A percentile compares a stretch with the other conserved stretches of the same genome.
These are phyloP conservation scores for Castanea crenata DNA, from an alignment of 306 rosid species.

Conservation along the genomic window DNA sequence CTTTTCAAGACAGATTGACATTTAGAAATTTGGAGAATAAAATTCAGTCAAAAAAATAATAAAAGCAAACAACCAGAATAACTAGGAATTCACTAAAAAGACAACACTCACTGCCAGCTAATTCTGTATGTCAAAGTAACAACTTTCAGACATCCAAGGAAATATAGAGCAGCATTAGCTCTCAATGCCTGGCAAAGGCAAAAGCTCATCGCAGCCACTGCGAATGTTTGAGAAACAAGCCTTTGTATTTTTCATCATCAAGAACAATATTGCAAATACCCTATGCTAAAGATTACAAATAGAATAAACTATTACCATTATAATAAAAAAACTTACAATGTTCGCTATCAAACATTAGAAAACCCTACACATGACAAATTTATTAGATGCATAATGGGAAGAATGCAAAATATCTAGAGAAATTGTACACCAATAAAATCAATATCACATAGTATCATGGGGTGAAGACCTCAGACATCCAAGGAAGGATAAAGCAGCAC, in stretches of 20 bases:
- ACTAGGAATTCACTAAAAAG: neutral
- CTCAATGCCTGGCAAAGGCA: slow-evolving; percentile 40
- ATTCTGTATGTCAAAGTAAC: neutral
- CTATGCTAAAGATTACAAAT: neutral
- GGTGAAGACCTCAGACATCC: neutral
- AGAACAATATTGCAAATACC: neutral
- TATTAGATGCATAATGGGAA: neutral
- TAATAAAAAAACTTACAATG: too few species aligned
- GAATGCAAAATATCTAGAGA: neutral
- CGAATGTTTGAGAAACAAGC: slow-evolving; percentile 35
- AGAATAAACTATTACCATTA: too few species aligned
- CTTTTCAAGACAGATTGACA: neutral
- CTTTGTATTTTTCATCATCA: slow-evolving; percentile 19
- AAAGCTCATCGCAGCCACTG: slow-evolving; percentile 39
- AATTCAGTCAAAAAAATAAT: neutral
- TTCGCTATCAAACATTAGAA: too few species aligned
- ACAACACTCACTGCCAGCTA: neutral
- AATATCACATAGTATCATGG: too few species aligned
- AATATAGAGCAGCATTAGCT: slow-evolving; percentile 29
- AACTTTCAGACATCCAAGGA: slow-evolving; percentile 29
- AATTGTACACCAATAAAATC: too few species aligned
- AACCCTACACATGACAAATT: too few species aligned
- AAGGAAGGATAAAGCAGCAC: slow-evolving; percentile 18
- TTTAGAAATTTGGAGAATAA: neutral
- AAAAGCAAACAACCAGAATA: neutral